Base-by-base conservation (phyloP, 768 basidiomycete species). In the Rhizopogon sp. region DNA sequence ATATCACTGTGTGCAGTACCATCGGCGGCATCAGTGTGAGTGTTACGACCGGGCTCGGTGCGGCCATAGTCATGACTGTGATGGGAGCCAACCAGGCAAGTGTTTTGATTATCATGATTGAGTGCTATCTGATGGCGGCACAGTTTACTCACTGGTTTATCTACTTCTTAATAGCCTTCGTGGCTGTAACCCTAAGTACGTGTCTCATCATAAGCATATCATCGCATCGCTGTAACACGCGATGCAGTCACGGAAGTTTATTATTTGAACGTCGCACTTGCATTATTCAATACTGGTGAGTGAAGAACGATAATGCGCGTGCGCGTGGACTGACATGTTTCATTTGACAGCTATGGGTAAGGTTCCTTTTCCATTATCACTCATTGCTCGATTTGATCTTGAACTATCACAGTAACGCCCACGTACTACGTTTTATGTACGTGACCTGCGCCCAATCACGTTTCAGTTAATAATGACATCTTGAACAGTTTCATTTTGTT, bases 21-120 rank as follows among this genome's bases (percentile, higher is more conserved):
- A 98, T 99, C 65, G 97, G 97, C 16, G 97, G 97, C 0, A 87
- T 96, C 46, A 90, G 88, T 55, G 93, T 96, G 60, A 92, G 89
- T 62, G 95, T 96, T 53, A 96, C 95, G 13, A 94, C 93, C 33
- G 96, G 97, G 35, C 79, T 98, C 39, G 94, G 97, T 43, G 77
- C 91, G 42, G 88, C 93, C 20, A 97, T 98, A 62, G 87, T 99
- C 28, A 85, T 88, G 47, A 83, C 83, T 41, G 82, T 78, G 5
- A 73, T 78, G 73, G 89, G 89, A 39, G 76, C 88, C 58, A 93
- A 89, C 69, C 90, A 92, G 80, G 88, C 83, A 42, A 2, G 78
- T 69, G 49, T 35, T 45, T 29, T 47, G 16, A 56, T n/a, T 33
- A 5, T 53, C 10, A 10, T 37, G 29, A 37, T 2, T 17, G 22